A percentile compares a stretch with the other conserved stretches of the same genome.
These are phyloP conservation scores for Hypseocharis bilobata DNA, from an alignment of 441 rosid species.

Conservation along the genomic window DNA sequence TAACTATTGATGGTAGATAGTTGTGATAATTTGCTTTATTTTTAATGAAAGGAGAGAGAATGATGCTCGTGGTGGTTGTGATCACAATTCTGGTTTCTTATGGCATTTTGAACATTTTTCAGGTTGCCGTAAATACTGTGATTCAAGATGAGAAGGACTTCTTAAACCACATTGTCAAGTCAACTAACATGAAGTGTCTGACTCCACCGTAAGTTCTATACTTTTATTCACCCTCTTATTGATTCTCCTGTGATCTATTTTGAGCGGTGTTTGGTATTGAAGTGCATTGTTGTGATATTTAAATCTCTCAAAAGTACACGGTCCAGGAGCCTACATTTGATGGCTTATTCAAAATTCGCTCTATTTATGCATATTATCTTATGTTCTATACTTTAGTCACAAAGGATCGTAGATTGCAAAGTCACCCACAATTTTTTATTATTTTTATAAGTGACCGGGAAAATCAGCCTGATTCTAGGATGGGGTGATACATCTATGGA, in stretches of 20 bases:
- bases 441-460: no score
- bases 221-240: background rate
- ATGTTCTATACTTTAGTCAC: no score
- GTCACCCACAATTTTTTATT: no score
- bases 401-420: no score
- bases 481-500: no score
- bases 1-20: background rate
- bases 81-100: background rate
- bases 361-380: no score
- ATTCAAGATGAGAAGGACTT: conserved; percentile 70
- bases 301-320: background rate
- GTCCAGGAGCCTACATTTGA: no score
- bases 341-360: background rate
- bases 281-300: background rate
- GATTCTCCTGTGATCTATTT: background rate
- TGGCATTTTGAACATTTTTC: conserved; percentile 8
- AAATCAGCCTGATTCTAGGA: no score
- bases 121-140: conserved; percentile 86
- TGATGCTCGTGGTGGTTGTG: background rate
- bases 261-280: background rate
- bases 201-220: conserved; percentile 61
- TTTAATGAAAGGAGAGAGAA: background rate
- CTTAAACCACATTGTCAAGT: conserved; percentile 65
- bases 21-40: background rate
- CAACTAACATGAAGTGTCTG: conserved; percentile 86